Conservation (phyloP, 768 basidiomycete species). For the Suillus placidus region DNA sequence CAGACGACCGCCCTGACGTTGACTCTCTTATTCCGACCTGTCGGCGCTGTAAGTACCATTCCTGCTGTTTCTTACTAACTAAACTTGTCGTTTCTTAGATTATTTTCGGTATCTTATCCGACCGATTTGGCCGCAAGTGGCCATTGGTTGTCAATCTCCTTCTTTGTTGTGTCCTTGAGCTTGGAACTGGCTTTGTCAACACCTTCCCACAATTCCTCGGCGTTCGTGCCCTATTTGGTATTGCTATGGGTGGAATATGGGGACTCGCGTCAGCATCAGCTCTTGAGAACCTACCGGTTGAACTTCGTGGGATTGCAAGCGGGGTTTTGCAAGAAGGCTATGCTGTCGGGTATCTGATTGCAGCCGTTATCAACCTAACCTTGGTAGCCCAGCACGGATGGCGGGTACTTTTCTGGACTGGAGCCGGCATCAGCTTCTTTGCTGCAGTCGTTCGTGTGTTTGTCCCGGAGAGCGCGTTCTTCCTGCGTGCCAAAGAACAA, state of each 20-base stretch:
- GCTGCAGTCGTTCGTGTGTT: constrained; percentile 66
- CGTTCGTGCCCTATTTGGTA: constrained; percentile 80
- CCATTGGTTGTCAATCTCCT: constrained; percentile 79
- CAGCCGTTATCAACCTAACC: constrained; percentile 78
- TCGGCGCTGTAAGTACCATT: constrained; percentile 57
- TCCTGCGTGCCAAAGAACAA: constrained; percentile 63
- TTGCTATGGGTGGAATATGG: constrained; percentile 92
- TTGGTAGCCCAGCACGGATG: constrained; percentile 55
- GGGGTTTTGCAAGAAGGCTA: constrained; percentile 91
- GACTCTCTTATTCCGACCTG: constrained; percentile 88
- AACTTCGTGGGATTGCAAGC: constrained; percentile 80
- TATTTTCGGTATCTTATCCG: constrained; percentile 83
- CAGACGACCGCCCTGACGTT: constrained; percentile 85
- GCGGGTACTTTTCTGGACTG: constrained; percentile 84
- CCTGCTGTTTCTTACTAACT: not conserved
- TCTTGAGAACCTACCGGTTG: constrained; percentile 87
- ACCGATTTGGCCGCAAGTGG: constrained; percentile 94
- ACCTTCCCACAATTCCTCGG: constrained; percentile 81
- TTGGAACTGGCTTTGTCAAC: constrained; percentile 79
- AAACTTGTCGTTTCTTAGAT: constrained; percentile 34
- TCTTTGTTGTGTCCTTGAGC: constrained; percentile 69
- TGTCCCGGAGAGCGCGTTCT: constrained; percentile 80
- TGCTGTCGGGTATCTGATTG: constrained; percentile 82
- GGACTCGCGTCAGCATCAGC: constrained; percentile 80
- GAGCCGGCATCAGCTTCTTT: constrained; percentile 66